Evolutionary conservation across 805 yeast species (phyloP).

Genomic region (Zygosaccharomyces gambellarensis): DNA sequence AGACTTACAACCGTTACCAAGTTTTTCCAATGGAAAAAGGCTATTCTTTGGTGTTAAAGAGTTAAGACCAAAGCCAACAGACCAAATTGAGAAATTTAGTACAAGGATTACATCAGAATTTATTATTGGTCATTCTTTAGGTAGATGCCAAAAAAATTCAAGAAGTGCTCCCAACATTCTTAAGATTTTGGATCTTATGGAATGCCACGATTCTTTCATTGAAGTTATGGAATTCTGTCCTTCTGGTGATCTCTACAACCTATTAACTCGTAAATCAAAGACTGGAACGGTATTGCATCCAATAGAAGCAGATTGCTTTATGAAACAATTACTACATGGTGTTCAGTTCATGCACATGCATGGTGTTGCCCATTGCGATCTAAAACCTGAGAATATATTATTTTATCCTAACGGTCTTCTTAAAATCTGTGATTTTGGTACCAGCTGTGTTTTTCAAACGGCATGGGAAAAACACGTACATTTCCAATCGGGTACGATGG

Average conservation of each 20-base stretch:
- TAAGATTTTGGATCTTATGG: constrained; percentile 75
- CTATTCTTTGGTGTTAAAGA: constrained; percentile 86
- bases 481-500: constrained; percentile 68
- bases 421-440: constrained; percentile 83
- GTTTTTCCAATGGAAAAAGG: constrained; percentile 63
- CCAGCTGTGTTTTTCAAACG: constrained; percentile 83
- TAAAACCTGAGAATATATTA: constrained; percentile 82
- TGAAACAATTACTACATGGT: constrained; percentile 81
- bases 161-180: constrained; percentile 53
- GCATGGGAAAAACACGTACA: constrained; percentile 81
- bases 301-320: constrained; percentile 79
- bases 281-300: constrained; percentile 48
- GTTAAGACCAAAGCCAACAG: constrained; percentile 74
- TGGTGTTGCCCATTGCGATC: constrained; percentile 92
- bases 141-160: constrained; percentile 40
- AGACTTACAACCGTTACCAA: constrained; percentile 33
- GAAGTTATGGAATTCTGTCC: constrained; percentile 95
- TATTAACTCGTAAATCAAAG: constrained; percentile 45
- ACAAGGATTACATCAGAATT: constrained; percentile 86
- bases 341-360: constrained; percentile 80
- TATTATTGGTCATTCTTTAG: constrained; percentile 75
- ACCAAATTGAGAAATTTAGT: constrained; percentile 85
- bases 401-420: constrained; percentile 61
- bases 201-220: constrained; percentile 62
- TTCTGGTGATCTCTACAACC: constrained; percentile 67